These are phyloP conservation scores for Ulmus americana DNA, from an alignment of 331 rosid species.

Conservation along the genomic window DNA sequence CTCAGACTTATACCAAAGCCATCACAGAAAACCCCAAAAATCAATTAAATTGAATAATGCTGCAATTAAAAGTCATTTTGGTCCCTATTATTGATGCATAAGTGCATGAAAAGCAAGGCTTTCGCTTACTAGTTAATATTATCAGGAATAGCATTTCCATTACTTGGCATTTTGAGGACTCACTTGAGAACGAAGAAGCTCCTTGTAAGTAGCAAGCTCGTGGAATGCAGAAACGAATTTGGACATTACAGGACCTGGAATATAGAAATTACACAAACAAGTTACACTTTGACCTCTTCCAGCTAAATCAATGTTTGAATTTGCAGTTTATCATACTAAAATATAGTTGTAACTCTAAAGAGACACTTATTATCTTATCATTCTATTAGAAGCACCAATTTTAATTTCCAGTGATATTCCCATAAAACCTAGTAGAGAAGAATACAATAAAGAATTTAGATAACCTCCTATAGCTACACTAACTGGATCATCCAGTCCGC, in stretches of 20 bases:
- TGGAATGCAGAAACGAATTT: slow-evolving; percentile 64
- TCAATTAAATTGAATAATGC: background rate
- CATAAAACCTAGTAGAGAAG: slow-evolving; percentile 16
- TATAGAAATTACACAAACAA: slow-evolving; percentile 22
- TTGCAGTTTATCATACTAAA: background rate
- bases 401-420: slow-evolving; percentile 10
- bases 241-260: slow-evolving; percentile 85
- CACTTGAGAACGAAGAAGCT: slow-evolving; percentile 92
- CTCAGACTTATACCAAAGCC: background rate
- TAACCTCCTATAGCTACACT: slow-evolving; percentile 95
- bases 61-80: background rate
- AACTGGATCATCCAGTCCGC: slow-evolving; percentile 87
- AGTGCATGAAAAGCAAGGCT: background rate
- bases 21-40: background rate
- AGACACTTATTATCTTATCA: background rate
- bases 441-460: slow-evolving; percentile 23
- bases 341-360: background rate
- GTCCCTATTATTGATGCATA: background rate
- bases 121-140: slow-evolving; percentile 15
- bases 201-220: slow-evolving; percentile 87
- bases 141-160: slow-evolving; percentile 19
- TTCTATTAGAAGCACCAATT: slow-evolving; percentile 12
- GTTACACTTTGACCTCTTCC: slow-evolving; percentile 23
- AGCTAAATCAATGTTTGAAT: slow-evolving; percentile 12
- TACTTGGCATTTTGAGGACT: slow-evolving; percentile 28